These are phyloP conservation scores for Amylocystis lapponica DNA, from an alignment of 768 basidiomycete genomes.

Conservation along the genomic window DNA sequence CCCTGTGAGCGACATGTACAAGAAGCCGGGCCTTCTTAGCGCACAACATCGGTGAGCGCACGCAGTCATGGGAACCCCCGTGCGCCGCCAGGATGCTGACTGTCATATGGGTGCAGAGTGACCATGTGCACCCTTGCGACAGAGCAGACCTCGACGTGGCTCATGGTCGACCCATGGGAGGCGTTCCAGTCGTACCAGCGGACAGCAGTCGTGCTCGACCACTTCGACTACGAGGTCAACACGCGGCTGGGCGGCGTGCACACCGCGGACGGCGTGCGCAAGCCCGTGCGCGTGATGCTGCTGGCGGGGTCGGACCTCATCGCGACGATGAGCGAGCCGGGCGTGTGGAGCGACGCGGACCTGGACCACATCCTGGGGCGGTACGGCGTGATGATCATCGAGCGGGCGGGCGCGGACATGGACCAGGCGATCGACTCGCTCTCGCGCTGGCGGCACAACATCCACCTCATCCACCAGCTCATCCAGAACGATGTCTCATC, in stretches of 20 bases:
- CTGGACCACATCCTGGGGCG: slow-evolving; percentile 93
- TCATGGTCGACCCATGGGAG: slow-evolving; percentile 99
- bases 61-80: slow-evolving; percentile 10
- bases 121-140: slow-evolving; percentile 87
- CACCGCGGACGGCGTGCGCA: slow-evolving; percentile 67
- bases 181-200: slow-evolving; percentile 92
- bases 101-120: slow-evolving; percentile 40
- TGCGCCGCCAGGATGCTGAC: slow-evolving; percentile 5
- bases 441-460: slow-evolving; percentile 75
- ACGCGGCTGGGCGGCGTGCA: slow-evolving; percentile 72
- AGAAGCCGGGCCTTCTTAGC: slow-evolving; percentile 90
- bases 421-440: slow-evolving; percentile 73
- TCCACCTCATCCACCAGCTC: slow-evolving; percentile 87
- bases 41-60: slow-evolving; percentile 77
- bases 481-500: slow-evolving; percentile 98
- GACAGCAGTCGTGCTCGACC: slow-evolving; percentile 95
- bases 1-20: slow-evolving; percentile 94
- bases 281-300: slow-evolving; percentile 81
- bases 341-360: slow-evolving; percentile 94
- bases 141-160: slow-evolving; percentile 86
- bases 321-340: slow-evolving; percentile 96
- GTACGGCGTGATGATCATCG: slow-evolving; percentile 93
- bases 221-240: slow-evolving; percentile 95
- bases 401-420: slow-evolving; percentile 91
- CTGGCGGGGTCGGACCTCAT: slow-evolving; percentile 98